Evolutionary conservation across 768 basidiomycete species (phyloP).

Genomic region (Pluteus cervinus): DNA sequence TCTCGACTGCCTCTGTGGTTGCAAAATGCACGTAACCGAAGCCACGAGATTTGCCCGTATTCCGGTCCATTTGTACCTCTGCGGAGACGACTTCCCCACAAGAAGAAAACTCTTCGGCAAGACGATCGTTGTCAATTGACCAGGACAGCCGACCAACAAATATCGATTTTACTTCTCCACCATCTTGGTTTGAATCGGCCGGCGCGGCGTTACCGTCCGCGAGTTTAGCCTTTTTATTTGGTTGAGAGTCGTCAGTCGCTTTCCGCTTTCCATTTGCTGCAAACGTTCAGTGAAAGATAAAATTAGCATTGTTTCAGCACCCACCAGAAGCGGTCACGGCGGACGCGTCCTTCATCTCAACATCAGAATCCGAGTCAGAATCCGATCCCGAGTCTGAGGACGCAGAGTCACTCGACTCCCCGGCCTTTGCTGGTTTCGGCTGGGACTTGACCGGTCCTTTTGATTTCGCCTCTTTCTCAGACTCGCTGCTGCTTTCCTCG

Average conservation of each 20-base stretch:
- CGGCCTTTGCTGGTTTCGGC: no score
- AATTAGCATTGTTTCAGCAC: constrained; percentile 6
- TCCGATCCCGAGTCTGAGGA: constrained; percentile 14
- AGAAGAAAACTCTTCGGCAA: constrained; percentile 81
- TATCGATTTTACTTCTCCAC: constrained; percentile 64
- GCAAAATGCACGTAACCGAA: constrained; percentile 82
- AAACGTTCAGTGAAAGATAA: constrained; percentile 6
- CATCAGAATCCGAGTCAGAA: constrained; percentile 26
- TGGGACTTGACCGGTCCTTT: no score
- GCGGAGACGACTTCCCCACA: constrained; percentile 90
- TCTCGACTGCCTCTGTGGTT: constrained; percentile 64
- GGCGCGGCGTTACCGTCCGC: constrained; percentile 47
- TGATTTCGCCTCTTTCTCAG: no score
- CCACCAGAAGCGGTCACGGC: constrained; percentile 33
- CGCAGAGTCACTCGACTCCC: no score
- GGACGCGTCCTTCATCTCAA: constrained; percentile 55
- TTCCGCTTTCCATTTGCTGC: constrained; percentile 69
- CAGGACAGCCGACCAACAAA: constrained; percentile 94
- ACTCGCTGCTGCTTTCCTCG: no score
- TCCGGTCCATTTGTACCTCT: constrained; percentile 80
- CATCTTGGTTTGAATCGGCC: constrained; percentile 30
- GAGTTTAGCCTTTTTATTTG: constrained; percentile 81
- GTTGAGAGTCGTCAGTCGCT: constrained; percentile 55
- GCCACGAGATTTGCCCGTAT: constrained; percentile 76
- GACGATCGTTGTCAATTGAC: constrained; percentile 96